phyloP scores from a whole-genome alignment of 768 basidiomycete genomes.

The Auriscalpium microsporum region DNA sequence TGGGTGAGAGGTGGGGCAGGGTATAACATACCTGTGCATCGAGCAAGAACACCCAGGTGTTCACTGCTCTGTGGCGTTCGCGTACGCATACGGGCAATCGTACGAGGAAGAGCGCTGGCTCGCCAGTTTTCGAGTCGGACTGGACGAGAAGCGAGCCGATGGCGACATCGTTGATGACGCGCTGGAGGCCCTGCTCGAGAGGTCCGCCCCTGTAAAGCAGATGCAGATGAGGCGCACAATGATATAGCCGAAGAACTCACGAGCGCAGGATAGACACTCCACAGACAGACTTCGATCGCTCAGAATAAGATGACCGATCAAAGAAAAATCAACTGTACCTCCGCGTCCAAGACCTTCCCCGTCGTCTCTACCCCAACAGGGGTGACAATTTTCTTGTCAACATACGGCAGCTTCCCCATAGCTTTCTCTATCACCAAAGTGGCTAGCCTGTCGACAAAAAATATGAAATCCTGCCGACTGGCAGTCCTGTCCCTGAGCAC shows the following conservation, averaged over 20 bases:
- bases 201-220: constrained; percentile 74
- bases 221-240: background rate
- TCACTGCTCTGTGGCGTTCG: constrained; percentile 48
- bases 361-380: constrained; percentile 47
- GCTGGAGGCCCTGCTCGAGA: constrained; percentile 81
- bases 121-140: constrained; percentile 74
- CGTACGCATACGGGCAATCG: constrained; percentile 73
- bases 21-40: constrained; percentile 64
- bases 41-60: constrained; percentile 79
- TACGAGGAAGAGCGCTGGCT: constrained; percentile 78
- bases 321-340: constrained; percentile 31
- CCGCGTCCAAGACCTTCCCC: constrained; percentile 57
- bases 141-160: constrained; percentile 90
- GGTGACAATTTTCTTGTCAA: constrained; percentile 50
- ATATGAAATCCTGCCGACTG: constrained; percentile 79
- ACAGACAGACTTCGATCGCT: constrained; percentile 51
- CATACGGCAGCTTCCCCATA: constrained; percentile 72
- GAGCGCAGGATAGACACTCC: constrained; percentile 88
- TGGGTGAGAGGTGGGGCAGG: background rate
- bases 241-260: constrained; percentile 33
- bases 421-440: constrained; percentile 82
- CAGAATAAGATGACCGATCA: background rate
- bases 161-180: constrained; percentile 79
- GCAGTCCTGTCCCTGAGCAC: constrained; percentile 70
- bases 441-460: constrained; percentile 82